These are phyloP conservation scores for Claviceps africana DNA, from an alignment of 2,329 filamentous ascomycete species.

Conservation along the genomic window DNA sequence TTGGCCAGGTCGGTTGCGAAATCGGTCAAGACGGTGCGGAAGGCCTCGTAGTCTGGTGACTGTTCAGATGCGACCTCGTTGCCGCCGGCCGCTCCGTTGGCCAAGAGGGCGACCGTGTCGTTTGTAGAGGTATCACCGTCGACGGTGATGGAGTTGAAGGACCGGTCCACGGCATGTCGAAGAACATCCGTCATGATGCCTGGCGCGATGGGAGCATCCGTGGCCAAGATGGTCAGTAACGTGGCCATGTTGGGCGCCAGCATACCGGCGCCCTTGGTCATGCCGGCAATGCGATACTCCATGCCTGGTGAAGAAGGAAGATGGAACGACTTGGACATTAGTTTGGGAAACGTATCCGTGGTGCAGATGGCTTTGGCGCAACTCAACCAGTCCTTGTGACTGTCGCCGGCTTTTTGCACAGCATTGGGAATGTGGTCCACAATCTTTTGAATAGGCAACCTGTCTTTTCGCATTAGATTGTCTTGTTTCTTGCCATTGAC, in stretches of 20 bases:
- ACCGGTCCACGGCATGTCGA: slow-evolving; percentile 59
- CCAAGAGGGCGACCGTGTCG: slow-evolving; percentile 87
- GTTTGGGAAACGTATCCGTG: slow-evolving; percentile 95
- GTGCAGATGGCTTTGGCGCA: slow-evolving; percentile 91
- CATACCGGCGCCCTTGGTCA: slow-evolving; percentile 98
- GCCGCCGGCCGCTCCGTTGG: slow-evolving; percentile 82
- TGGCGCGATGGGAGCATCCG: slow-evolving; percentile 69
- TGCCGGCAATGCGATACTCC: slow-evolving; percentile 77
- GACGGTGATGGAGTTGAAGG: slow-evolving; percentile 93
- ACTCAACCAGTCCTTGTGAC: slow-evolving; percentile 75
- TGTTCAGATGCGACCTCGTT: slow-evolving; percentile 40
- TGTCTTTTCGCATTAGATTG: slow-evolving; percentile 16
- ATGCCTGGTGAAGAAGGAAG: slow-evolving; percentile 65
- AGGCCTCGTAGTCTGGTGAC: slow-evolving; percentile 51
- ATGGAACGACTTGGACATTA: slow-evolving; percentile 70
- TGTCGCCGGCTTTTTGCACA: slow-evolving; percentile 53
- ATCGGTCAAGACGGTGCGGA: slow-evolving; percentile 55
- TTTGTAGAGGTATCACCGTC: slow-evolving; percentile 97
- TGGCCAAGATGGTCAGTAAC: slow-evolving; percentile 79
- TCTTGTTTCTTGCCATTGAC: background rate
- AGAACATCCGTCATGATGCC: slow-evolving; percentile 55
- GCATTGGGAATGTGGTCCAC: slow-evolving; percentile 66
- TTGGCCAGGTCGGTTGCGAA: slow-evolving; percentile 80
- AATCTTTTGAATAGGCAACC: slow-evolving; percentile 84
- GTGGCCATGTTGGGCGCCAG: slow-evolving; percentile 99